Evolutionary conservation across 352 stramenopile species (phyloP).

Genomic region (Phytophthora boehmeriae): DNA sequence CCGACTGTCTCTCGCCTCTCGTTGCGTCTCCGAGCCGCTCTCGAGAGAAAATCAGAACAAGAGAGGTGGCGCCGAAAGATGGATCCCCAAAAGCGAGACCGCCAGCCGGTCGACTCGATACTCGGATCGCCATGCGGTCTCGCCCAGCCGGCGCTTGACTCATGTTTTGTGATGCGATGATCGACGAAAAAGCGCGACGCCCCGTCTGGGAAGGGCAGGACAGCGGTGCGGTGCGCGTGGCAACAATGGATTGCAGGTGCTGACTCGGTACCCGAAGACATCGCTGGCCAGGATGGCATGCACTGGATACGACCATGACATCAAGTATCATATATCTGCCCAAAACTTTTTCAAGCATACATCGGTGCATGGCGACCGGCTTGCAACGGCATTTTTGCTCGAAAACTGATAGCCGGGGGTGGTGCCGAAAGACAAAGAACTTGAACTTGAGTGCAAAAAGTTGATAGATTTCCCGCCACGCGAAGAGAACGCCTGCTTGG

Average conservation of each 20-base stretch:
- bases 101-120: neutral
- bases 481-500: too few species aligned
- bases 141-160: constrained; percentile 1
- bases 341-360: too few species aligned
- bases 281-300: too few species aligned
- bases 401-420: too few species aligned
- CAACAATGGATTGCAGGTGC: neutral
- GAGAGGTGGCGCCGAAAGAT: constrained; percentile 14
- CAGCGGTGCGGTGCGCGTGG: neutral
- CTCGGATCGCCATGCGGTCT: neutral
- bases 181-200: constrained; percentile 1
- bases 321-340: too few species aligned
- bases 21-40: neutral
- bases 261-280: too few species aligned
- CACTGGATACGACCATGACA: too few species aligned
- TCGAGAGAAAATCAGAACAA: constrained; percentile 27
- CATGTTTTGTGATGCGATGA: constrained; percentile 4
- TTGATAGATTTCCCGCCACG: too few species aligned
- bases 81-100: constrained; percentile 19
- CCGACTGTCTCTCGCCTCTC: neutral
- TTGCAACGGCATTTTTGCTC: too few species aligned
- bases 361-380: too few species aligned
- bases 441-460: too few species aligned
- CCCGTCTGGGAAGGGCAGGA: constrained; percentile 2
- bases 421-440: too few species aligned